Evolutionary conservation across 1,284 basidiomycete genomes (phyloP), one percentile per base, ranked within the genome.

Genomic region (Vanrija pseudolonga): DNA sequence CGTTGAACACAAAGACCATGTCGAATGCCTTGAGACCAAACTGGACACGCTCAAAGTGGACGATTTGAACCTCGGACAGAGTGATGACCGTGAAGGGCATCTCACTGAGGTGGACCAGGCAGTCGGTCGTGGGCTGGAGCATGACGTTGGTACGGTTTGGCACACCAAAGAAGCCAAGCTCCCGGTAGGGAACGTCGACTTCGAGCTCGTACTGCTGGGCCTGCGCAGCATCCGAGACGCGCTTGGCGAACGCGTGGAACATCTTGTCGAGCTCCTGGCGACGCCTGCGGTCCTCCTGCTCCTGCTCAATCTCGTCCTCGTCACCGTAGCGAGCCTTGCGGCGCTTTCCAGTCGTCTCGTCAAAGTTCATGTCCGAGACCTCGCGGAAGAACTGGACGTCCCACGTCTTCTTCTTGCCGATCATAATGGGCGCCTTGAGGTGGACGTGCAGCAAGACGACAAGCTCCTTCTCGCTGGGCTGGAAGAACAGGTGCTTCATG

Each of bases 311-410:
- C 78, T 98, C 96, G 73, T 99, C 96, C 75, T 98, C 96, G 71
- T 98, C 96, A 40, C 95, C 95, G 69, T 96, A 97, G 52, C 94
- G 85, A 63, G 95, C 90, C 77, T 96, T 94, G 57, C 96, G 85
- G 77, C 98, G 98, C 63, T 93, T 85, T 71, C 98, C 98, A 11
- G 75, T 77, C 0, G 94, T 97, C 77, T 98, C 96, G 70, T 98
- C 96, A 69, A 98, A 98, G 63, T 95, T 90, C 37, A 95, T 92
- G 68, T 99, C 96, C 0, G 91, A 90, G 2, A 94, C 96, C 79
- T 99, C 96, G 22, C 96, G 89, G 80, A 90, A 96, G 77, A 98
- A 98, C 83, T 98, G 96, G 9, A 98, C 85, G 72, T 99, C 96
- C 87, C 92, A 59, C 7, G 94, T 88, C 77, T 98, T 98, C 78